Conservation (phyloP, 2,329 filamentous ascomycete species). For the Clonostachys solani region DNA sequence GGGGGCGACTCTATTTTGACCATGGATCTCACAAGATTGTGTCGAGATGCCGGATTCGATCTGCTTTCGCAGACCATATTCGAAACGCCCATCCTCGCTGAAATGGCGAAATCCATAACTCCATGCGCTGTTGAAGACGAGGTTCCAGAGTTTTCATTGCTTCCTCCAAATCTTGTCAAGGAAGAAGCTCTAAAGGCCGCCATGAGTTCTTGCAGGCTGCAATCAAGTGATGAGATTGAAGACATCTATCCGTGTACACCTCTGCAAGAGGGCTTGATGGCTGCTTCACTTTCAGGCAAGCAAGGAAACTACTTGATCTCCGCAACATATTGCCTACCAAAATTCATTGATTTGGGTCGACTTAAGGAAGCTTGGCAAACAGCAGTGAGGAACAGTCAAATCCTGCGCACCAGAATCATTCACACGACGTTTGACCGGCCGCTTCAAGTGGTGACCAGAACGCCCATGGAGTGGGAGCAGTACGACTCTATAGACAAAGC, state of each 20-base stretch:
- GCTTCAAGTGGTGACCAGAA: neutral
- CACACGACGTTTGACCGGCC: neutral
- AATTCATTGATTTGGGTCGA: constrained; percentile 7
- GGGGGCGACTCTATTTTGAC: constrained; percentile 39
- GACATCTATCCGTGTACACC: constrained; percentile 34
- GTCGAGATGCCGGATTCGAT: constrained; percentile 17
- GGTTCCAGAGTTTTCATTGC: neutral
- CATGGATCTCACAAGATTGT: constrained; percentile 26
- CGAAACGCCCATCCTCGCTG: constrained; percentile 31
- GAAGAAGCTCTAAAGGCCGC: too few relatives aligned
- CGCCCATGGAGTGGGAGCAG: neutral
- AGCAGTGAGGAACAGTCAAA: constrained; percentile 1
- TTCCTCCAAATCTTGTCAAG: neutral
- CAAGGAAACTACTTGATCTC: constrained; percentile 23
- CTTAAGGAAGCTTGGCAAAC: constrained; percentile 21
- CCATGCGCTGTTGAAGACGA: neutral
- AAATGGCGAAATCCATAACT: neutral
- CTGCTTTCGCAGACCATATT: constrained; percentile 41
- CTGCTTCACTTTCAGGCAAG: constrained; percentile 15
- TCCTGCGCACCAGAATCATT: constrained; percentile 6
- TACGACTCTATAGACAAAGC: neutral
- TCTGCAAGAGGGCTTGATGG: constrained; percentile 33
- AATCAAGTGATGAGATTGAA: constrained; percentile 2
- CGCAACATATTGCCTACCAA: constrained; percentile 12
- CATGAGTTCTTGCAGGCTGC: neutral